Evolutionary conservation across 2,329 filamentous ascomycete genomes (phyloP), one percentile per base, ranked within the genome.

Genomic region (Cryoendolithus antarcticus): DNA sequence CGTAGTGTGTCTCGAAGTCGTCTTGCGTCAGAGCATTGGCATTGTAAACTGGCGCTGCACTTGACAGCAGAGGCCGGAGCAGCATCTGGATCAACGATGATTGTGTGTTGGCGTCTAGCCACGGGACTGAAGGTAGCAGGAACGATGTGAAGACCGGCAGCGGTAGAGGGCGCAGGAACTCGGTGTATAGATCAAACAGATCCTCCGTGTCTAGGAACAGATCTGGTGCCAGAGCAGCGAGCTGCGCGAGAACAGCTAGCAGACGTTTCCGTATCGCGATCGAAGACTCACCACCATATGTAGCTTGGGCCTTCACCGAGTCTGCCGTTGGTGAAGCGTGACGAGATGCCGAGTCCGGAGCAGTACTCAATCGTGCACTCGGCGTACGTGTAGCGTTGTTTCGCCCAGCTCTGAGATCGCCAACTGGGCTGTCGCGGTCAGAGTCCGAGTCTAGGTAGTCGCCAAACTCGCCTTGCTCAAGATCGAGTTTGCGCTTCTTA

Each of bases 211-310:
- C 61, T 2, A 79, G 62, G 41, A 71, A 70, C 30, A 62, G 59
- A 3, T 60, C 61, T 0, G 69, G 62, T 1, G 61, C 40, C 8
- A 40, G 42, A 6, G 45, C 62, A 0, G 65, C 53, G 37, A 65
- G 59, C 36, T 52, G 46, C 5, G 56, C 53, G 13, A 70, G 52
- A 27, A 83, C 58, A 12, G 67, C 64, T 41, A 85, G 72, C 3
- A 85, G 59, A 1, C 79, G 74, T 45, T 79, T 69, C 5, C 82
- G 74, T 11, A 84, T 57, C 1, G 60, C 54, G 11, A 85, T 62
- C 0, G 80, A 75, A 35, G 80, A 72, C 30, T 66, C 43, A 48
- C 63, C 54, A 48, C 67, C 54, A 31, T 40, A 34, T n/a, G 38
- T 30, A 21, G 19, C 19, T 21, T 21, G 19, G 19, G 19, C 3